These are phyloP conservation scores for Sarocladiaceae sp. DNA, from an alignment of 2,329 filamentous ascomycete species.

Conservation along the genomic window DNA sequence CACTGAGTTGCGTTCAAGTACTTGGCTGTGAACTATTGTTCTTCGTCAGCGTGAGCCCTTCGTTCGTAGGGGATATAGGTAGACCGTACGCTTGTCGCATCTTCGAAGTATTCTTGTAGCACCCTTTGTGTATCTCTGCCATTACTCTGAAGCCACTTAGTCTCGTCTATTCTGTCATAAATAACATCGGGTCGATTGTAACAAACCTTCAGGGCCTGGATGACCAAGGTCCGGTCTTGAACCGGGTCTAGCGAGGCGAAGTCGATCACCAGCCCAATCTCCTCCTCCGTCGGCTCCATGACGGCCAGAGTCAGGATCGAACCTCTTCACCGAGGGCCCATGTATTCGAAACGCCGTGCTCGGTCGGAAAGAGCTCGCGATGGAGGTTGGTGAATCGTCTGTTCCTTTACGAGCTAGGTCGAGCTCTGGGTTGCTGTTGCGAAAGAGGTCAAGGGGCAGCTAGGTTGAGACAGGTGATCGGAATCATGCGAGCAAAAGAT, in stretches of 20 bases:
- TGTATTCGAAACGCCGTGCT: not conserved
- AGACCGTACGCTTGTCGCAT: constrained; percentile 29
- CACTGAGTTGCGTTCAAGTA: constrained; percentile 45
- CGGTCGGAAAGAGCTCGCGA: not conserved
- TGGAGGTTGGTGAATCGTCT: not conserved
- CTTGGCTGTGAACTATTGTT: constrained; percentile 40
- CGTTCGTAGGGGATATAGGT: not conserved
- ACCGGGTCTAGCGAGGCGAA: constrained; percentile 31
- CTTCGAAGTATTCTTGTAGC: constrained; percentile 48
- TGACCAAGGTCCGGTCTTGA: constrained; percentile 34
- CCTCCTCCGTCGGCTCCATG: constrained; percentile 30
- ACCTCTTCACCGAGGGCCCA: not conserved
- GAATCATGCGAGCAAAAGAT: no score
- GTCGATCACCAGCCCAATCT: constrained; percentile 37
- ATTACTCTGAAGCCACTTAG: constrained; percentile 26
- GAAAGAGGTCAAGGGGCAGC: not conserved
- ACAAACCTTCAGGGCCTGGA: constrained; percentile 37
- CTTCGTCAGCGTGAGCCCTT: not conserved
- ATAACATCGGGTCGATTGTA: constrained; percentile 11
- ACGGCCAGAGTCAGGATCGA: not conserved
- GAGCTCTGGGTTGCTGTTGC: not conserved
- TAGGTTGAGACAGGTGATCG: no score
- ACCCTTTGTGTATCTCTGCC: constrained; percentile 44
- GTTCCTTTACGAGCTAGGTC: not conserved
- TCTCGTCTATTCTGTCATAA: not conserved